phyloP scores from a whole-genome alignment of 495 filamentous ascomycete genomes.

The Xylaria venustula region DNA sequence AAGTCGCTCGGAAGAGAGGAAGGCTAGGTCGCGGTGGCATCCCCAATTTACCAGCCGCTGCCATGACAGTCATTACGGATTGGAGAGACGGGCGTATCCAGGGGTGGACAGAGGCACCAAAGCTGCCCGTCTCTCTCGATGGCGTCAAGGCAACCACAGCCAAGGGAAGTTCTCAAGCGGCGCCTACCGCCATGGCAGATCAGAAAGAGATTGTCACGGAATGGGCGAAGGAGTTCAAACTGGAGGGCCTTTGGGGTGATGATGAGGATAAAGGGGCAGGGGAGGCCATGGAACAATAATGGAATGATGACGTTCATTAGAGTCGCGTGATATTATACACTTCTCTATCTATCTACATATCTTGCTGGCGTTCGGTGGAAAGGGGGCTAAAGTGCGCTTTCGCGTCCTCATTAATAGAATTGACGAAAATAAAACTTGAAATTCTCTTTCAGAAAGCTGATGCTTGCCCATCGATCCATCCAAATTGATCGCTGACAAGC shows the following conservation, averaged over 20 bases:
- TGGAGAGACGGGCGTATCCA: constrained; percentile 95
- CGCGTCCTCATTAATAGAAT: background rate
- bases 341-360: background rate
- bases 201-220: constrained; percentile 85
- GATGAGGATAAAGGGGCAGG: constrained; percentile 23
- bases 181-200: constrained; percentile 48
- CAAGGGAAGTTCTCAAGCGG: background rate
- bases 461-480: too few species aligned
- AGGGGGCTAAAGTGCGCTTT: background rate
- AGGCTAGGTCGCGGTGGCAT: constrained; percentile 85
- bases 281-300: constrained; percentile 33
- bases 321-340: constrained; percentile 3
- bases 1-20: constrained; percentile 90
- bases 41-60: constrained; percentile 83
- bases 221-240: constrained; percentile 94
- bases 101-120: constrained; percentile 82
- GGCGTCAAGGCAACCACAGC: constrained; percentile 36
- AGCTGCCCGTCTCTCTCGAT: constrained; percentile 50
- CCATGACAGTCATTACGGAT: constrained; percentile 89
- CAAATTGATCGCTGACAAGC: too few species aligned
- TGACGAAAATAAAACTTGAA: background rate
- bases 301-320: background rate
- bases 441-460: too few species aligned
- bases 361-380: constrained; percentile 14
- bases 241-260: constrained; percentile 89